Conservation (phyloP, 2,329 filamentous ascomycete genomes). For the Hypomyces rosellus region DNA sequence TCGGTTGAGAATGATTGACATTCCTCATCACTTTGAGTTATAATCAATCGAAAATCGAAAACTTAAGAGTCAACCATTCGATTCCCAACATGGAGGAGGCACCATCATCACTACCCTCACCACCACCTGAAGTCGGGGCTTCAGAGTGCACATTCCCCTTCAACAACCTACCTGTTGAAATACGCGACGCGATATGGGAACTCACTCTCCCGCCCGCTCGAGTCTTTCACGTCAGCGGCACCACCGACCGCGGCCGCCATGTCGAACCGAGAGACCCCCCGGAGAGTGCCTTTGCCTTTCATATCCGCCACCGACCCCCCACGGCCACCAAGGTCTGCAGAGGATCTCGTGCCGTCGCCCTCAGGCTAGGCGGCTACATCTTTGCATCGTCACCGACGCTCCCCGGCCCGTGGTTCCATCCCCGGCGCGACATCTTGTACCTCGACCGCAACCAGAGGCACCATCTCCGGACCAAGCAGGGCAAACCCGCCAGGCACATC, state of each 20-base stretch:
- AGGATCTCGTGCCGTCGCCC: constrained; percentile 22
- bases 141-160: constrained; percentile 11
- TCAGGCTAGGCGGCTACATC: constrained; percentile 22
- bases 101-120: not conserved
- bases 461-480: constrained; percentile 12
- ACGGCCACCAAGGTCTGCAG: constrained; percentile 17
- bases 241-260: not conserved
- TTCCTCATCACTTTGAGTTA: no score
- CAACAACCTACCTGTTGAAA: constrained; percentile 18
- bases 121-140: not conserved
- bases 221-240: constrained; percentile 23
- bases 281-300: constrained; percentile 16
- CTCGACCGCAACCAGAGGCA: constrained; percentile 22
- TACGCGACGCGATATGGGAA: constrained; percentile 25
- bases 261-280: not conserved
- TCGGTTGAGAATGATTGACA: no score
- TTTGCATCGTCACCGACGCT: not conserved
- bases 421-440: constrained; percentile 23
- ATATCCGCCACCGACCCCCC: constrained; percentile 18
- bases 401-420: constrained; percentile 22
- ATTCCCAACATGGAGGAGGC: not conserved
- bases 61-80: no score
- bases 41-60: no score
- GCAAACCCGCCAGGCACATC: constrained; percentile 9
- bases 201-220: constrained; percentile 21